Evolutionary conservation across 495 filamentous ascomycete species (phyloP), one percentile per base, ranked within the genome.

Genomic region (Symbiotaphrina buchneri): DNA sequence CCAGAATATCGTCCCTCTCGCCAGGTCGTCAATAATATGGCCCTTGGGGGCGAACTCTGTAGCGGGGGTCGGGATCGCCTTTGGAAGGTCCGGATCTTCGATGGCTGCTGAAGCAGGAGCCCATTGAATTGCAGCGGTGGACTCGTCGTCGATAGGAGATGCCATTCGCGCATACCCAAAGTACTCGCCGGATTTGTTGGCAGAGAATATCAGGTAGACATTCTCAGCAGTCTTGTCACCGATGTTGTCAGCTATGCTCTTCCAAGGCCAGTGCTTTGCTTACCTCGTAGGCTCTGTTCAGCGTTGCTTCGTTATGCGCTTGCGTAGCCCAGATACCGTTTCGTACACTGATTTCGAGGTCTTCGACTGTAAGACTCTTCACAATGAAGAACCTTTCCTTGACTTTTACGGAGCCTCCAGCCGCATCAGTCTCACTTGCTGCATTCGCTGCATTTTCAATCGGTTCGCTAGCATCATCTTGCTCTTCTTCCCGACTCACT

Each of bases 181-280:
- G 42, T 94, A 97, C 50, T 94, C 87, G 13, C 87, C 87, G 0
- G 87, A 95, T 43, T 94, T 95, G 53, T 95, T 97, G 8, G 84
- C 87, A 10, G 84, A 94, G 49, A 97, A 97, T 16, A 97, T 71
- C 19, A 97, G 61, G 43, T 85, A 94, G n/a, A 95, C 83, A 44
- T 80, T 75, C 29, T 90, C 78, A 14, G 74, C 67, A 10, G 54
- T 59, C 83, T 91, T 28, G 5, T 14, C 31, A n/a, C 4, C 20
- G 6, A 14, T 6, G 15, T 18, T 4, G n/a, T 35, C 18, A 35
- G 32, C 32, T n/a, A 33, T 28, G 4, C 6, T 10, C 5, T 4
- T 14, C 6, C 21, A 13, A 7, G n/a, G 13, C 32, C 32, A n/a
- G 7, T n/a, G 15, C 14, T 8, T 16, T 28, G 10, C 69, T 55